phyloP scores from a whole-genome alignment of 2,329 filamentous ascomycete species.

The Apiospora saccharicola region DNA sequence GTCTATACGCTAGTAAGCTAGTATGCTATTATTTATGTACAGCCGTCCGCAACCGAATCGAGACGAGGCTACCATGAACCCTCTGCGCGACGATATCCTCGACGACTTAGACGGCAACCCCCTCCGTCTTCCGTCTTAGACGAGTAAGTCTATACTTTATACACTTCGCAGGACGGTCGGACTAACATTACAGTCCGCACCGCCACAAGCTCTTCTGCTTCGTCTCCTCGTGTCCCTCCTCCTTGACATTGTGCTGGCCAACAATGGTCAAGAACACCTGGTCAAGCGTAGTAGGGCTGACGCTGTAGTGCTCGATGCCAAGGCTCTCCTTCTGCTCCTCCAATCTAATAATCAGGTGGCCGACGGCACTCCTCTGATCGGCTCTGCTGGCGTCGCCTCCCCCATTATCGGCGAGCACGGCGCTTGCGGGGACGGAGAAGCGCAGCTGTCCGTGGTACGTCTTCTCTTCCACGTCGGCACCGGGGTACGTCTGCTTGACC shows the following conservation, averaged over 20 bases:
- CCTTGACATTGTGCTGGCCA: constrained; percentile 77
- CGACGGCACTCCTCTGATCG: constrained; percentile 59
- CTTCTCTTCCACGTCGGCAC: constrained; percentile 73
- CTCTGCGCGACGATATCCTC: too few relatives aligned
- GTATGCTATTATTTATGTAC: constrained; percentile 1
- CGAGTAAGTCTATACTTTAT: too few relatives aligned
- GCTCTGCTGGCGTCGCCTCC: constrained; percentile 29
- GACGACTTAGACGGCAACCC: too few relatives aligned
- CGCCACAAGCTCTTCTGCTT: constrained; percentile 17
- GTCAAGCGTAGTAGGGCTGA: constrained; percentile 86
- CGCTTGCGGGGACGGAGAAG: constrained; percentile 74
- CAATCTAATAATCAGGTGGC: constrained; percentile 73
- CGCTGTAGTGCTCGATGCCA: constrained; percentile 85
- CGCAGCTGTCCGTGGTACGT: constrained; percentile 86
- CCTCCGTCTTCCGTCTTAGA: too few relatives aligned
- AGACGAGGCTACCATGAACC: not conserved
- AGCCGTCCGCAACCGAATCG: not conserved
- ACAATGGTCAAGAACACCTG: constrained; percentile 92
- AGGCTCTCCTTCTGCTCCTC: constrained; percentile 74
- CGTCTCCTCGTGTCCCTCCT: constrained; percentile 65
- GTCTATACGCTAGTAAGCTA: not conserved
- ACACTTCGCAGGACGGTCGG: too few relatives aligned
- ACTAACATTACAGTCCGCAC: not conserved
- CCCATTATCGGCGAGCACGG: constrained; percentile 40
- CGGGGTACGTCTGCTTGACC: constrained; percentile 67